phyloP scores from a whole-genome alignment of 73 alveolate species.

The Effrenium voratum region DNA sequence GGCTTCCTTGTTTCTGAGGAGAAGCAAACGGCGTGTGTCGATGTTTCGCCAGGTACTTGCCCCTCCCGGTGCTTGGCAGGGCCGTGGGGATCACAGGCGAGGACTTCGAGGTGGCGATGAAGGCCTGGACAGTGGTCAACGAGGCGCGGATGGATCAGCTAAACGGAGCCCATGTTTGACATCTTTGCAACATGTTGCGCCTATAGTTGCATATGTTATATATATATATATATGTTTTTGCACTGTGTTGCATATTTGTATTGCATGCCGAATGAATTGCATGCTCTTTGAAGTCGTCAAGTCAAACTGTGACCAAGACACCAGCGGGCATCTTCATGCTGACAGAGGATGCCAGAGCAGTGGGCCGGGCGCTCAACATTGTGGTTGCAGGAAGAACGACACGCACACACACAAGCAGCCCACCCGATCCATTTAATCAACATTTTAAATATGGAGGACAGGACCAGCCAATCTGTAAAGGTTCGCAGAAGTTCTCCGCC shows the following conservation, averaged over 20 bases:
- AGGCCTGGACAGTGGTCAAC: constrained; percentile 80
- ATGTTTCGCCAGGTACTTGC: constrained; percentile 34
- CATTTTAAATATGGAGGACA: too few relatives aligned
- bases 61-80: constrained; percentile 77
- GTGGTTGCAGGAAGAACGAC: too few relatives aligned
- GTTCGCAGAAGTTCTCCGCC: background rate
- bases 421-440: too few relatives aligned
- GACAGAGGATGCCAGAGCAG: constrained; percentile 83
- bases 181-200: background rate
- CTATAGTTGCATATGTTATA: background rate
- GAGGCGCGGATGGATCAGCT: background rate
- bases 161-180: background rate
- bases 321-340: constrained; percentile 83
- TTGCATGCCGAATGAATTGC: background rate
- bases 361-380: constrained; percentile 10
- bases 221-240: background rate
- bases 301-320: background rate
- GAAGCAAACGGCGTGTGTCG: too few relatives aligned
- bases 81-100: constrained; percentile 82
- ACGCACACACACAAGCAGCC: too few relatives aligned
- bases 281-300: background rate
- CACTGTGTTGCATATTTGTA: background rate
- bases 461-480: too few relatives aligned
- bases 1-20: too few relatives aligned
- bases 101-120: constrained; percentile 87